phyloP scores from a whole-genome alignment of 768 basidiomycete genomes.

The Collybia nuda region DNA sequence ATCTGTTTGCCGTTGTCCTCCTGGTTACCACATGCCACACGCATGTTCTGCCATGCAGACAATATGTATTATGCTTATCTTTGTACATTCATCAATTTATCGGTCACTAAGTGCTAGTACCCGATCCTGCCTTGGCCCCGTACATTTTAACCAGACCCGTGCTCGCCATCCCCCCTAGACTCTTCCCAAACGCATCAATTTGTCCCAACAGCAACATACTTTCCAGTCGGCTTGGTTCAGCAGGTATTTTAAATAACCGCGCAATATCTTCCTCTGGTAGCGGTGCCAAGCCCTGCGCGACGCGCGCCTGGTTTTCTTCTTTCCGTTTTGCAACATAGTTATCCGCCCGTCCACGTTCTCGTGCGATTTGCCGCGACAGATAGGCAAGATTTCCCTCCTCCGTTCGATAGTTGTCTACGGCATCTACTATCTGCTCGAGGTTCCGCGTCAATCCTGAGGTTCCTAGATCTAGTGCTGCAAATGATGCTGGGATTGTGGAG shows the following conservation, averaged over 20 bases:
- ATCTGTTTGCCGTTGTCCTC: slow-evolving; percentile 7
- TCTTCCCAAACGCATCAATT: slow-evolving; percentile 83
- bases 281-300: slow-evolving; percentile 81
- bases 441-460: slow-evolving; percentile 69
- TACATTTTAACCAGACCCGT: slow-evolving; percentile 87
- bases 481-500: slow-evolving; percentile 57
- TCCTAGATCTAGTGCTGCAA: slow-evolving; percentile 69
- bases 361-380: slow-evolving; percentile 81
- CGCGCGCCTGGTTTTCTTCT: slow-evolving; percentile 80
- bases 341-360: slow-evolving; percentile 82
- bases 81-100: no score
- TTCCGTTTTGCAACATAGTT: slow-evolving; percentile 79
- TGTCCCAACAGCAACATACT: slow-evolving; percentile 84
- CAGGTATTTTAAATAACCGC: slow-evolving; percentile 83
- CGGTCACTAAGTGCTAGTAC: no score
- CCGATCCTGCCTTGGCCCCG: slow-evolving; percentile 45
- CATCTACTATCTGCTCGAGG: slow-evolving; percentile 83
- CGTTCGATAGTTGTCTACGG: slow-evolving; percentile 81
- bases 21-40: neutral
- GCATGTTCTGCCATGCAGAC: no score
- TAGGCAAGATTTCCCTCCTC: slow-evolving; percentile 94
- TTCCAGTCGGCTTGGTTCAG: slow-evolving; percentile 87
- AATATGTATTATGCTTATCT: no score
- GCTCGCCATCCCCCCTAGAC: slow-evolving; percentile 61
- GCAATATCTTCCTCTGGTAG: slow-evolving; percentile 86